Evolutionary conservation across 805 yeast species (phyloP).

Genomic region (Yarrowia sp.): DNA sequence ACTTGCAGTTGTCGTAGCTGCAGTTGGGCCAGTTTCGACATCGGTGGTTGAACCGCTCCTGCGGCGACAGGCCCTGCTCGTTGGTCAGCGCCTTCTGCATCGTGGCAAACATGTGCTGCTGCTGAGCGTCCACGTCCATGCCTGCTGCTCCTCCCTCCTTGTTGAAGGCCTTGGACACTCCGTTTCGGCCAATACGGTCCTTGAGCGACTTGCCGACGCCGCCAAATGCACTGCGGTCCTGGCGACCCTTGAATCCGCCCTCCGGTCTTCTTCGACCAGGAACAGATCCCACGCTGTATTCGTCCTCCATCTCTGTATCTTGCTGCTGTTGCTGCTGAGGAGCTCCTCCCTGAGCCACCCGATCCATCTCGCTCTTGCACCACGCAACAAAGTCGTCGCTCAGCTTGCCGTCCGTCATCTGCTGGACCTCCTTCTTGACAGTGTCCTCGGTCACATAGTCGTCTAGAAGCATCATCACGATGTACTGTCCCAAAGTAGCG

Average conservation of each 20-base stretch:
- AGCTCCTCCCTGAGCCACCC: neutral
- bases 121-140: neutral
- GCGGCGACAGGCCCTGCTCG: neutral
- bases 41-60: slow-evolving; percentile 29
- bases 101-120: slow-evolving; percentile 5
- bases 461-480: slow-evolving; percentile 21
- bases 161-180: slow-evolving; percentile 1
- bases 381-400: slow-evolving; percentile 3
- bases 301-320: slow-evolving; percentile 16
- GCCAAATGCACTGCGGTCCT: slow-evolving; percentile 1
- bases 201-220: slow-evolving; percentile 22
- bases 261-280: neutral
- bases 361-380: slow-evolving; percentile 10
- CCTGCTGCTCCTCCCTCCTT: neutral
- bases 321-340: neutral
- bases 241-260: neutral
- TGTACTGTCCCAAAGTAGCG: neutral
- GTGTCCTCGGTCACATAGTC: slow-evolving; percentile 5
- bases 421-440: neutral
- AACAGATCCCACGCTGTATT: neutral
- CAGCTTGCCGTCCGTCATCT: neutral
- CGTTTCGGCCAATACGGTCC: slow-evolving; percentile 21
- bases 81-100: neutral
- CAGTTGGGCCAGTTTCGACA: slow-evolving; percentile 42
- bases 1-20: slow-evolving; percentile 50